Conservation (phyloP, 116 monocot species). For the Posidonia oceanica region DNA sequence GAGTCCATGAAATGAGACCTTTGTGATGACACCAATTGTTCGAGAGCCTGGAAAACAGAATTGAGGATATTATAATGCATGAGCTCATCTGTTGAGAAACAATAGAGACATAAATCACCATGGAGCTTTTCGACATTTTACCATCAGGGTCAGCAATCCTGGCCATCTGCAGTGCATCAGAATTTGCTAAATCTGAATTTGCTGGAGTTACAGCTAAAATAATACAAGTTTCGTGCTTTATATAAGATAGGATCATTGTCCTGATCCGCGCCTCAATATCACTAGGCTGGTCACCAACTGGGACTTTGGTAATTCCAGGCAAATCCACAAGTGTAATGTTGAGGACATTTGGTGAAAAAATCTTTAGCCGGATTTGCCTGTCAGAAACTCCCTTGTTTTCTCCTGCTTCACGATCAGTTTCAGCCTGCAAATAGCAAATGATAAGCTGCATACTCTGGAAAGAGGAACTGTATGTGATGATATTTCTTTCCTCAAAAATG, state of each 20-base stretch:
- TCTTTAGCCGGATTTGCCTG: slow-evolving; percentile 24
- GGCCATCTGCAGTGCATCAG: slow-evolving; percentile 29
- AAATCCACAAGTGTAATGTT: slow-evolving; percentile 34
- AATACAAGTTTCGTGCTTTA: slow-evolving; percentile 28
- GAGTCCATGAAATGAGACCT: slow-evolving; percentile 8
- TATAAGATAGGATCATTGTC: slow-evolving; percentile 25
- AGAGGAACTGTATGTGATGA: not conserved
- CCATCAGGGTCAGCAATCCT: slow-evolving; percentile 30
- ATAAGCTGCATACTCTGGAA: not conserved
- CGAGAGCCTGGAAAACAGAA: slow-evolving; percentile 17
- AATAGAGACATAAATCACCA: not conserved
- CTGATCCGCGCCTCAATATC: slow-evolving; percentile 24
- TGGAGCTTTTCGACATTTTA: slow-evolving; percentile 1
- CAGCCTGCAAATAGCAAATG: slow-evolving; percentile 15
- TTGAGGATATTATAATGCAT: slow-evolving; percentile 2
- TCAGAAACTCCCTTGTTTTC: slow-evolving; percentile 31
- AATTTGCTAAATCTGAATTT: slow-evolving; percentile 28
- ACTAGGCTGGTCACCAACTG: slow-evolving; percentile 28
- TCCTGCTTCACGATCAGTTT: slow-evolving; percentile 33
- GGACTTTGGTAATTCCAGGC: slow-evolving; percentile 30
- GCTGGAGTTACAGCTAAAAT: slow-evolving; percentile 26
- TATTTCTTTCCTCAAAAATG: no score
- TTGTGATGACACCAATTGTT: slow-evolving; percentile 35
- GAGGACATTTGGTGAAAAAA: slow-evolving; percentile 34
- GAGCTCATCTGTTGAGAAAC: not conserved